Base-by-base conservation (phyloP, 2,329 filamentous ascomycete genomes). In the Dothideomycetidae sp. region DNA sequence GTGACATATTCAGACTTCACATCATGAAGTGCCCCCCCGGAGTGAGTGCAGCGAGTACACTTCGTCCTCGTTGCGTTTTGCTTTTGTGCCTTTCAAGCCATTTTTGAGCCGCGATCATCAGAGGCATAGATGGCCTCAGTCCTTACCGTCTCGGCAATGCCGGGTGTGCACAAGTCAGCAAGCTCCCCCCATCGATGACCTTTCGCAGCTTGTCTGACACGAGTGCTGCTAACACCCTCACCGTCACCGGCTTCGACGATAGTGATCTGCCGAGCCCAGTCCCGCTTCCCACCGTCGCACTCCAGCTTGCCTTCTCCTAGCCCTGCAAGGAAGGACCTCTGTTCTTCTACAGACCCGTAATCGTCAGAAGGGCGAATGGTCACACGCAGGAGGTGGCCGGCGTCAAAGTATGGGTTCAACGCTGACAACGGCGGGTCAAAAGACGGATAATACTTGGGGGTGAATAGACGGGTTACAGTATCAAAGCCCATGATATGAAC, bases 401-500 rank as follows among this genome's bases (percentile, higher is more conserved):
- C 51, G 15, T 61, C 58, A 44, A 86, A 76, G 50, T 84, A 81
- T 0, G 73, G 72, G 1, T 61, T 60, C 2, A 88, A 61, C 0
- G 71, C 70, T 0, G 54, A 56, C 10, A 71, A 62, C 44, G 78
- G 48, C 52, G 62, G 52, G 39, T 55, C 23, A 50, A 61, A 44
- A 37, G 53, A 47, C 4, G 55, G 53, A 51, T 84, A 83, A 57
- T 88, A 88, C 53, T 79, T 81, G 0, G 78, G 69, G 33, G 81
- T 64, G 36, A 88, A 73, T 36, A 88, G 72, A 13, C 81, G 70
- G 11, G 79, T 72, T 5, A 86, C 59, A 0, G 81, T 88, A 49
- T 88, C 81, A 52, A 75, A 88, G 17, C 82, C 82, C 2, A 74
- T 70, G 2, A 86, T 68, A 49, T 81, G 81, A 3, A 81, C 60